Evolutionary conservation across 2,329 filamentous ascomycete genomes (phyloP).

Genomic region (Ramularia collo-cygni): DNA sequence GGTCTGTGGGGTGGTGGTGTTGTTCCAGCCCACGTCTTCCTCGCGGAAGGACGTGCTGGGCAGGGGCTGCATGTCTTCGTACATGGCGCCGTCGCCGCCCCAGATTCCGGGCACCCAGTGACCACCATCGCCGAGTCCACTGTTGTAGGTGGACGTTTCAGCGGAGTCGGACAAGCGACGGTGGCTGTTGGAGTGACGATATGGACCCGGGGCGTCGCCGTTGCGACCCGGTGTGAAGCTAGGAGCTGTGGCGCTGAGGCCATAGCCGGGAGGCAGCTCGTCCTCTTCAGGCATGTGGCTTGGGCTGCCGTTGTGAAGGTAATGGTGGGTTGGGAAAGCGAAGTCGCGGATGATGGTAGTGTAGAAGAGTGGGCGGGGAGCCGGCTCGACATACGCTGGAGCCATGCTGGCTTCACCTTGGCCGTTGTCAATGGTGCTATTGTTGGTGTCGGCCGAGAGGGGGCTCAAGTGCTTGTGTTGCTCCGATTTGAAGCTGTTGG

Average conservation of each 20-base stretch:
- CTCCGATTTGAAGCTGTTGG: too few relatives aligned
- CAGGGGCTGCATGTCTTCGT: slow-evolving; percentile 26
- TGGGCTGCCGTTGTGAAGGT: slow-evolving; percentile 90
- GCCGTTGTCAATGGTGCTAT: too few relatives aligned
- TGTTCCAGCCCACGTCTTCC: slow-evolving; percentile 13
- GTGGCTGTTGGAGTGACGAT: neutral
- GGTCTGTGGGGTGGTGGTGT: too few relatives aligned
- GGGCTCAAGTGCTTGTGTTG: too few relatives aligned
- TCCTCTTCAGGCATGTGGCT: too few relatives aligned
- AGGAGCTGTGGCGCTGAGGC: neutral
- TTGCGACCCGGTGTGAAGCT: too few relatives aligned
- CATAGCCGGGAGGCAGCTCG: neutral
- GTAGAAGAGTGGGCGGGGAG: too few relatives aligned
- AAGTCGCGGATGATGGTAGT: slow-evolving; percentile 81
- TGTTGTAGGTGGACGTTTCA: slow-evolving; percentile 70
- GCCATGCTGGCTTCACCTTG: too few relatives aligned
- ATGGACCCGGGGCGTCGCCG: neutral
- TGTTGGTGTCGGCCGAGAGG: too few relatives aligned
- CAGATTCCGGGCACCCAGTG: slow-evolving; percentile 49
- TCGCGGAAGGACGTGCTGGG: slow-evolving; percentile 28
- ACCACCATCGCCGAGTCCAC: slow-evolving; percentile 54
- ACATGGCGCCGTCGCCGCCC: slow-evolving; percentile 31
- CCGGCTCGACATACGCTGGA: too few relatives aligned
- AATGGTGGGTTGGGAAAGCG: slow-evolving; percentile 76
- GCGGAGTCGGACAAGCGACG: slow-evolving; percentile 56